A percentile compares a stretch with the other conserved stretches of the same genome.
phyloP scores from a whole-genome alignment of 2,329 filamentous ascomycete genomes.

The Fusarium verticillioides region DNA sequence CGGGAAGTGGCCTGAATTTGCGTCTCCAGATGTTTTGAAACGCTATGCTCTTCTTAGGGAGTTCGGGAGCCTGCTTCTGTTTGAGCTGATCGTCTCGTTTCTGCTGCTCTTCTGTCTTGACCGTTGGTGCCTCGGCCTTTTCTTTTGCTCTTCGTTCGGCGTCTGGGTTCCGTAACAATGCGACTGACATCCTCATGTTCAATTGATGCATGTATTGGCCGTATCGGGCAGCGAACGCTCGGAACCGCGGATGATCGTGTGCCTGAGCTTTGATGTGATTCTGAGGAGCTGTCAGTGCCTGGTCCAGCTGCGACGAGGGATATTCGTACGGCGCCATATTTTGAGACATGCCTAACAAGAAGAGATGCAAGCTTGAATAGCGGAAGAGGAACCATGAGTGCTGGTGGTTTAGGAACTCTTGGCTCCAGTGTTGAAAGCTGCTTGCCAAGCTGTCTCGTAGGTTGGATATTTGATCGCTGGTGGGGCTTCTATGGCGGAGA shows the following conservation, averaged over 20 bases:
- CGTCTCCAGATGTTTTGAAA: constrained; percentile 69
- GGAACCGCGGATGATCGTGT: constrained; percentile 72
- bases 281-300: constrained; percentile 51
- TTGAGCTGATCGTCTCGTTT: constrained; percentile 63
- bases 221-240: constrained; percentile 68
- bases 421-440: constrained; percentile 27
- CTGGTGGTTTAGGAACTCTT: constrained; percentile 32
- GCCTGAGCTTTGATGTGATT: constrained; percentile 74
- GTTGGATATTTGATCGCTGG: constrained; percentile 21
- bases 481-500: constrained; percentile 21
- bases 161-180: constrained; percentile 66
- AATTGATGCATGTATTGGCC: constrained; percentile 73
- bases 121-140: constrained; percentile 71
- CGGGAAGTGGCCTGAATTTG: constrained; percentile 71
- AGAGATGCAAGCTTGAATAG: constrained; percentile 74
- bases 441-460: constrained; percentile 10
- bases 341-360: constrained; percentile 73
- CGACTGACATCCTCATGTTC: constrained; percentile 73
- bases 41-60: constrained; percentile 41
- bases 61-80: constrained; percentile 49
- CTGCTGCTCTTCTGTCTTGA: constrained; percentile 71
- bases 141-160: constrained; percentile 70
- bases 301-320: neutral
- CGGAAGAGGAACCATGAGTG: constrained; percentile 70
- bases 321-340: constrained; percentile 73